Evolutionary conservation across 2,329 filamentous ascomycete species (phyloP), one percentile per base, ranked within the genome.

Genomic region (Penicillium olsonii): DNA sequence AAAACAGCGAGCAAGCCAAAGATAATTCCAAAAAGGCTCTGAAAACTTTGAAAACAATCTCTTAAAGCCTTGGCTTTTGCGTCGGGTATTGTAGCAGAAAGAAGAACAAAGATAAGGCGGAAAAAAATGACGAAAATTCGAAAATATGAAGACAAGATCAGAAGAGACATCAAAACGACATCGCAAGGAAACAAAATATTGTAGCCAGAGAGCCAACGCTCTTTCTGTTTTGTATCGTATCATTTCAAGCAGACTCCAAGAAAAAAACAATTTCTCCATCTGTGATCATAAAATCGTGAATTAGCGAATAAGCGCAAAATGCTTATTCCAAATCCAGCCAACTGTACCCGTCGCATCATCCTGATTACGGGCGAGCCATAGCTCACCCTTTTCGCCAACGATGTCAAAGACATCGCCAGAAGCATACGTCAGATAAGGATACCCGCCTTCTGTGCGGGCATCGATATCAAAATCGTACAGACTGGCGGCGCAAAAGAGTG

Each of bases 301-400:
- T 37, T 57, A 50, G 14, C 61, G 62, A 17, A 83, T 66, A 46
- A 78, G 78, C 35, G 87, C 87, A 78, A 99, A 99, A 75, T 99
- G 94, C 71, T 96, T 96, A 64, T 92, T 95, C 94, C 94, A 99
- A 64, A 99, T 96, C 94, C 94, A 99, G 43, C 94, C 94, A 27
- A 97, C 85, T 57, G 85, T 81, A 57, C 87, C 82, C 10, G 77
- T 79, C 1, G 84, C 76, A 70, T 99, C 94, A 66, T 99, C 94
- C 73, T 99, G 94, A 68, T 99, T 99, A 71, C 90, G 90, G 45
- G 94, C 94, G 49, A 99, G 84, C 94, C 94, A 99, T 41, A 97
- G 81, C 76, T 99, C 94, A 56, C 94, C 94, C 69, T 96, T 96
- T 71, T 96, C 92, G 24, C 87, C 94, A 66, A 99, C 90, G 45